Conservation (phyloP, 176 grass and related monocot genomes). For the Aegilops bicornis region DNA sequence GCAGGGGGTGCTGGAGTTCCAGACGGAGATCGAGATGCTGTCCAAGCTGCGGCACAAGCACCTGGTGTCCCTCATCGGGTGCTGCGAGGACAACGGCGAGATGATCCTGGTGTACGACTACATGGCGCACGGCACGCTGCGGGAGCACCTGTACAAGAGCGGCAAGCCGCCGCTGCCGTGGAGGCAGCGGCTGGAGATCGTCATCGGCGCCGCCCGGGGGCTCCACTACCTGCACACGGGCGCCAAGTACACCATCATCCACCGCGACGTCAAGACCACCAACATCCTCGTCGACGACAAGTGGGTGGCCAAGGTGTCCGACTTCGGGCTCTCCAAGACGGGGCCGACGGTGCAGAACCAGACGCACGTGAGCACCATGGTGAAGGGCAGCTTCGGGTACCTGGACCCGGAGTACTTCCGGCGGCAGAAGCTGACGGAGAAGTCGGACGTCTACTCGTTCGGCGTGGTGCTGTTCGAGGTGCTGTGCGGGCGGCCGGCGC, state of each 20-base stretch:
- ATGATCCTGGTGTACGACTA: conserved; percentile 54
- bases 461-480: conserved; percentile 86
- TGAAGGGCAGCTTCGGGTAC: conserved; percentile 86
- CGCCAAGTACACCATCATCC: conserved; percentile 85
- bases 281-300: conserved; percentile 77
- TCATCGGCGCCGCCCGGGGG: conserved; percentile 65
- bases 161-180: conserved; percentile 57
- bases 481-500: conserved; percentile 61
- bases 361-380: conserved; percentile 85
- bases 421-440: conserved; percentile 74
- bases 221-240: conserved; percentile 88
- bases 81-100: conserved; percentile 50
- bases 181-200: conserved; percentile 76
- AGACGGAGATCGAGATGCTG: conserved; percentile 58
- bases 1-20: conserved; percentile 51
- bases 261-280: conserved; percentile 88
- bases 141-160: conserved; percentile 56
- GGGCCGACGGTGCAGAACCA: conserved; percentile 69
- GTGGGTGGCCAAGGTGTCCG: conserved; percentile 80
- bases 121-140: conserved; percentile 51
- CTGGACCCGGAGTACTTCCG: conserved; percentile 84
- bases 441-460: conserved; percentile 80
- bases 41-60: conserved; percentile 59
- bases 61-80: conserved; percentile 49
- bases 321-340: conserved; percentile 76